These are phyloP conservation scores for Pseudogymnoascus sp. DNA, from an alignment of 2,329 filamentous ascomycete species.

Conservation along the genomic window DNA sequence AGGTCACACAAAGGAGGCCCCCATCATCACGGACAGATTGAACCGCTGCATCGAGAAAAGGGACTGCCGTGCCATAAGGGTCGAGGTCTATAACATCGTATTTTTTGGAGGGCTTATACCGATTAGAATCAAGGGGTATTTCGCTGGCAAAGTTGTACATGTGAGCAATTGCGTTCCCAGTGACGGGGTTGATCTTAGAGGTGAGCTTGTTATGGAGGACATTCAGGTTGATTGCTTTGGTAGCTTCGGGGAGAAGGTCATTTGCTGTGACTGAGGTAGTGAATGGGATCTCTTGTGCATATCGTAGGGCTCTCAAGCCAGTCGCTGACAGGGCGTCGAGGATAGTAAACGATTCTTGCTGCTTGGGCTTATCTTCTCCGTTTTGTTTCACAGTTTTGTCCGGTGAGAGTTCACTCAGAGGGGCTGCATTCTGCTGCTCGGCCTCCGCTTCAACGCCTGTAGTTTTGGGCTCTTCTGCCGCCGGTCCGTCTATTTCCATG, in stretches of 20 bases:
- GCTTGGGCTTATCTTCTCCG: neutral
- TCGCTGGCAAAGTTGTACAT: conserved; percentile 71
- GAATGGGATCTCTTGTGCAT: conserved; percentile 84
- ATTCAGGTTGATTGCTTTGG: conserved; percentile 75
- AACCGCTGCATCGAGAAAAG: conserved; percentile 84
- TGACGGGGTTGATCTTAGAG: conserved; percentile 62
- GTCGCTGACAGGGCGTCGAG: conserved; percentile 93
- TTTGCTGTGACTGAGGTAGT: conserved; percentile 78
- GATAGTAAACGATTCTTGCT: conserved; percentile 55
- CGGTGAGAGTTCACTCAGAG: neutral
- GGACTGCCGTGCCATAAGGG: conserved; percentile 87
- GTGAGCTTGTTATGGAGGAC: conserved; percentile 72
- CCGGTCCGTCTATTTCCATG: neutral
- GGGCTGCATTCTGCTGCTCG: neutral
- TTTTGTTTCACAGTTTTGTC: neutral
- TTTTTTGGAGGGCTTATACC: conserved; percentile 40
- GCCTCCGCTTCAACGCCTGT: neutral
- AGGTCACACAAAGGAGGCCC: conserved; percentile 87
- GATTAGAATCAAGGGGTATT: conserved; percentile 32
- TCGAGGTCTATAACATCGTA: conserved; percentile 97
- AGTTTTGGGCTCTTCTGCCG: neutral
- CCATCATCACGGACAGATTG: conserved; percentile 78
- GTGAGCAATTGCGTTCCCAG: conserved; percentile 77
- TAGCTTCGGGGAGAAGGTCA: conserved; percentile 71
- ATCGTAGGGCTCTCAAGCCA: conserved; percentile 81